Conservation (phyloP, 768 basidiomycete species). For the Tubosaeta brunneosetosa region DNA sequence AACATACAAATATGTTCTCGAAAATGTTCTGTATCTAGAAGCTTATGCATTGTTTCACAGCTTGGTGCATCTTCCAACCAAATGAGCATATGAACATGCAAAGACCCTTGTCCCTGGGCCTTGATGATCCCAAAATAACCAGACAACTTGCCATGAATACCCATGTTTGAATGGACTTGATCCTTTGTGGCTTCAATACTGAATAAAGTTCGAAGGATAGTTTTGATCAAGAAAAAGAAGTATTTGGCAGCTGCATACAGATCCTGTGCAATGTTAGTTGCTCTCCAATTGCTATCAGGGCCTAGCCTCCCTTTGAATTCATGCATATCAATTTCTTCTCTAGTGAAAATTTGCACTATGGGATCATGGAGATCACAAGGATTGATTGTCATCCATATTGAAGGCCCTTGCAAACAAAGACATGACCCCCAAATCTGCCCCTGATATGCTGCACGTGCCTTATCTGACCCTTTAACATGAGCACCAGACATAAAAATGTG, state of each 20-base stretch:
- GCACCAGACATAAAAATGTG: constrained; percentile 23
- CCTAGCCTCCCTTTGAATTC: not conserved
- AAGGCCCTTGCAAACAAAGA: not conserved
- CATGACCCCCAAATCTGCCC: not conserved
- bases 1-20: not conserved
- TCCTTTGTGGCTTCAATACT: not conserved
- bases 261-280: not conserved
- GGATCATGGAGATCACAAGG: not conserved
- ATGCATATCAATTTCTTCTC: not conserved
- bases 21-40: not conserved
- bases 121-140: not conserved
- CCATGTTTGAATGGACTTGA: not conserved
- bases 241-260: constrained; percentile 5
- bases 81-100: not conserved
- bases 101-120: not conserved
- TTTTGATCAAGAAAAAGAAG: not conserved
- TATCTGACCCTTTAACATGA: constrained; percentile 32
- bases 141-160: not conserved
- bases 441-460: constrained; percentile 15
- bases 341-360: not conserved
- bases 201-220: not conserved
- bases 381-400: not conserved
- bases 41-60: not conserved
- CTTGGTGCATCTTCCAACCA: not conserved
- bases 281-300: not conserved